Evolutionary conservation across 495 filamentous ascomycete genomes (phyloP), one percentile per base, ranked within the genome.

Genomic region (Talaromyces liani): DNA sequence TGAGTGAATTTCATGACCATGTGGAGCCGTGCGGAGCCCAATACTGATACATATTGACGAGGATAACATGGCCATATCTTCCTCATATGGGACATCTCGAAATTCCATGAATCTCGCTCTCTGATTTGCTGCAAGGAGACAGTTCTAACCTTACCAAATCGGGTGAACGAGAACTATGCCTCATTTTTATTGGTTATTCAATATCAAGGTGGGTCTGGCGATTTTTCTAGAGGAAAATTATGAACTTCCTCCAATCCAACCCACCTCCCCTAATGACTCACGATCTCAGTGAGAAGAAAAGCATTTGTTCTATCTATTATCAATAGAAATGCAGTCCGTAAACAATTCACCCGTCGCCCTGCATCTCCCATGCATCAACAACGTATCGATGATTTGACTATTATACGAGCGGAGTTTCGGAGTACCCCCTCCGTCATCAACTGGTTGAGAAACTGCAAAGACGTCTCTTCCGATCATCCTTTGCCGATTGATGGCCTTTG

Each of bases 381-480:
- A 18, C 1, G 33, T 62, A 24, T n/a, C 27, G n/a, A 73, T 72
- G 2, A 41, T 58, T 63, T 75, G 73, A 53, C 73, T 75, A 49
- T 70, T 71, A 63, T 73, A 75, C 0, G 60, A 55, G 24, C 61
- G 63, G 36, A 73, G 65, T 55, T 74, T 75, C 0, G 70, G 70
- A 12, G 18, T 55, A 14, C 71, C 73, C 8, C 69, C 73, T 1
- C 65, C 72, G 45, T 74, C 73, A 62, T 74, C 70, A 24, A 67
- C 54, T 2, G 69, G 59, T 58, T 67, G 67, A 14, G 63, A 63
- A 2, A 72, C 56, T 2, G 34, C 66, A 51, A 68, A 68, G 27
- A 73, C 64, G 41, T 73, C 66, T 9, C 62, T 47, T 0, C 65
- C 64, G 1, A 69, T 61, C 29, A 24, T 63, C 45, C 64, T 66